Percentiles rank a stretch among this genome's conserved stretches.
phyloP scores from a whole-genome alignment of 2,329 filamentous ascomycete genomes.

The Epicoccum sorghinum region DNA sequence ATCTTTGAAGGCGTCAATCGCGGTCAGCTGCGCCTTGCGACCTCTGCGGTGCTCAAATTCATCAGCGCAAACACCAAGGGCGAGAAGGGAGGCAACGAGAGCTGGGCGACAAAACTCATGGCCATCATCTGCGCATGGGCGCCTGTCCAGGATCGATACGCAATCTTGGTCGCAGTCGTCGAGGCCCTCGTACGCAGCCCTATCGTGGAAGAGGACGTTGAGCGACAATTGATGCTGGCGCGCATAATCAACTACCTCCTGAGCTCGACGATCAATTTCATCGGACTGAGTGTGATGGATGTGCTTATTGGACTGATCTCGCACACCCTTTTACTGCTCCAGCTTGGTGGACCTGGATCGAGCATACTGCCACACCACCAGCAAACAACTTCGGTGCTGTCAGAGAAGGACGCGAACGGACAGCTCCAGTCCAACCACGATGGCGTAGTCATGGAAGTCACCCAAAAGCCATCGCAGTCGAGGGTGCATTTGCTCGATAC shows the following conservation, averaged over 20 bases:
- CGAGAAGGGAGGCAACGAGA: slow-evolving; percentile 51
- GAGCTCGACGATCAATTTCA: slow-evolving; percentile 88
- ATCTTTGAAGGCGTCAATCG: slow-evolving; percentile 85
- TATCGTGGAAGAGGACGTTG: slow-evolving; percentile 72
- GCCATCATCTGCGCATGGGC: slow-evolving; percentile 83
- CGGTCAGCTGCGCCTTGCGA: slow-evolving; percentile 79
- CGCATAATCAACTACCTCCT: slow-evolving; percentile 82
- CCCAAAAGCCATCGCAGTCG: slow-evolving; percentile 56
- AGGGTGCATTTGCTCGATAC: slow-evolving; percentile 70
- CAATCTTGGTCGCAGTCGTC: slow-evolving; percentile 82
- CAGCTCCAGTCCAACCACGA: slow-evolving; percentile 26
- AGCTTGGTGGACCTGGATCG: slow-evolving; percentile 60
- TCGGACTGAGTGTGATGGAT: slow-evolving; percentile 96
- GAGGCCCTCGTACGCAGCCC: slow-evolving; percentile 74
- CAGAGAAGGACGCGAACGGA: slow-evolving; percentile 28
- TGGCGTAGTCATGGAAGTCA: slow-evolving; percentile 48
- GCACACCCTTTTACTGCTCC: slow-evolving; percentile 79
- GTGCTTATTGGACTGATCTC: slow-evolving; percentile 83
- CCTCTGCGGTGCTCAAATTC: slow-evolving; percentile 75
- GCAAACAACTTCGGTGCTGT: slow-evolving; percentile 38
- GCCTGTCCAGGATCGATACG: slow-evolving; percentile 91
- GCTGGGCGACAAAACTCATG: slow-evolving; percentile 85
- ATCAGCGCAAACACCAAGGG: slow-evolving; percentile 54
- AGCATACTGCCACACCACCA: slow-evolving; percentile 48
- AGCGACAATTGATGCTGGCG: slow-evolving; percentile 75